Evolutionary conservation across 352 stramenopile species (phyloP), one percentile per base, ranked within the genome.

Genomic region (Chrysophaeum taylorii): DNA sequence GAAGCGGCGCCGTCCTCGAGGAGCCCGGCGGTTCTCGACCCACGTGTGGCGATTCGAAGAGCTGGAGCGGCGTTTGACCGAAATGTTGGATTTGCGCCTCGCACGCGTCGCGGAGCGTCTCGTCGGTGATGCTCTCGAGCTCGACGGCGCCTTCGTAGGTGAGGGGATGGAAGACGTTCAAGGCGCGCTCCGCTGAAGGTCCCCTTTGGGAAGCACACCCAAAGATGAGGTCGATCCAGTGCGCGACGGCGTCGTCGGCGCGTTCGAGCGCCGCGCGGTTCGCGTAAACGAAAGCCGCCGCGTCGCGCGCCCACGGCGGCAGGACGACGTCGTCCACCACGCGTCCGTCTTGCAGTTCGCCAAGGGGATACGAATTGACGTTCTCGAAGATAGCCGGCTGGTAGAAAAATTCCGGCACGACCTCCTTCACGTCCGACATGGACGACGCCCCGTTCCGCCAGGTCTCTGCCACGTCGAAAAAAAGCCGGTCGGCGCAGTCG

Each of bases 171-270:
- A 98, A 99, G 14, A 98, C 79, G 75, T 99, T 99, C 73, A 96
- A 89, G 9, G 93, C 90, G 16, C 89, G 83, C 37, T 96, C 83
- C 12, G 94, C 92, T 36, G 89, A 88, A 64, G 93, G 83, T 39
- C 96, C 94, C 78, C 91, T 90, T 64, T 96, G 83, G 75, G n/a
- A n/a, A n/a, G 98, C 98, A 79, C 84, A 96, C 4, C 96, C 96
- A 78, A 99, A 99, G 29, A 99, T 97, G 21, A 99, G 85, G 77
- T 99, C 96, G 67, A 99, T 90, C 96, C 96, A 99, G 67, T 95
- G 82, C 74, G 98, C 89, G 31, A 99, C 75, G 78, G 98, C 87
- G 1, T 85, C 94, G 75, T 97, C 88, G 15, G 98, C 92, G 71
- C 91, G 97, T 75, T 99, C 96, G 0, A 99, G 83, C 36, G 95